A percentile compares a stretch with the other conserved stretches of the same genome.
Conservation (phyloP, 192 early-diverging fungal species). For the Gaertneriomyces sp. region DNA sequence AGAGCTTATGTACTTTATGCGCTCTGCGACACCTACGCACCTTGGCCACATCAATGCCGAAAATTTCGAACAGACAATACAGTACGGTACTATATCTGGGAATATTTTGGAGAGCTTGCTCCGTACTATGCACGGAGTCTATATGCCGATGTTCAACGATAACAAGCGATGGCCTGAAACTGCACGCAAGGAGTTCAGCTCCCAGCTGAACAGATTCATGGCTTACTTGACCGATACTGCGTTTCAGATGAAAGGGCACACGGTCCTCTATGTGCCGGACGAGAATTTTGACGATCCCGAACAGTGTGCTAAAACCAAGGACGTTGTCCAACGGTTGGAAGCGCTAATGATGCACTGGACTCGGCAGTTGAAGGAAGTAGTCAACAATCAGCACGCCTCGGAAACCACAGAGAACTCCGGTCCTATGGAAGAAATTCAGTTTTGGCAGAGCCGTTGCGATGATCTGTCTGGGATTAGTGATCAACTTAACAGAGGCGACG, state of each 20-base stretch:
- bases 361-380: slow-evolving; percentile 63
- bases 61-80: slow-evolving; percentile 49
- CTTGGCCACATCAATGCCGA: neutral
- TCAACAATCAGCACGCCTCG: slow-evolving; percentile 59
- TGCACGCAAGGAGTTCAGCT: slow-evolving; percentile 57
- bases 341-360: slow-evolving; percentile 62
- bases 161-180: slow-evolving; percentile 62
- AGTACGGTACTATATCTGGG: slow-evolving; percentile 51
- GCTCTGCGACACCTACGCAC: slow-evolving; percentile 1
- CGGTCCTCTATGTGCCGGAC: slow-evolving; percentile 57
- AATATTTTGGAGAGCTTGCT: slow-evolving; percentile 51
- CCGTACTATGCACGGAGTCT: slow-evolving; percentile 53
- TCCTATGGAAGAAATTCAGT: slow-evolving; percentile 62
- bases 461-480: slow-evolving; percentile 61
- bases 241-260: slow-evolving; percentile 58
- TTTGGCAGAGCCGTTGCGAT: slow-evolving; percentile 58
- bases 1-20: slow-evolving; percentile 48
- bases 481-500: slow-evolving; percentile 54
- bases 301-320: slow-evolving; percentile 45
- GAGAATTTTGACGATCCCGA: slow-evolving; percentile 44
- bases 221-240: slow-evolving; percentile 59
- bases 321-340: slow-evolving; percentile 58
- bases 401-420: slow-evolving; percentile 58
- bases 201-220: slow-evolving; percentile 63
- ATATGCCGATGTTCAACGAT: slow-evolving; percentile 57